Percentiles rank a stretch among this genome's conserved stretches.
These are phyloP conservation scores for Ajuga chamaepitys DNA, from an alignment of 257 asterid species.

Conservation along the genomic window DNA sequence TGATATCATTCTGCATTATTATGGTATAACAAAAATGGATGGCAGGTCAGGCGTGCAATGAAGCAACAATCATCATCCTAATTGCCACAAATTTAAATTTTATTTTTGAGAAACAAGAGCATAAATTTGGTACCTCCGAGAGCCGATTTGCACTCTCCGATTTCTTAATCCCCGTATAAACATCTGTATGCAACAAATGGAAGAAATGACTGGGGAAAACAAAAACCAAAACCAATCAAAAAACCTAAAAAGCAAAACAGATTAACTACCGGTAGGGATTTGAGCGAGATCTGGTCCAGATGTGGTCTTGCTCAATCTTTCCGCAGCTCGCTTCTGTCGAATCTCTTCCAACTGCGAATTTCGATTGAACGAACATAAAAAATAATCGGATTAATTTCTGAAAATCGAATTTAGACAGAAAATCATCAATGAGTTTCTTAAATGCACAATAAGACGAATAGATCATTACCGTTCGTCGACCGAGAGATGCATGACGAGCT, in stretches of 20 bases:
- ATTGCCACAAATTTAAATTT: neutral
- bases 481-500: constrained; percentile 82
- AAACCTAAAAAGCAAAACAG: neutral
- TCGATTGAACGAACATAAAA: neutral
- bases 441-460: neutral
- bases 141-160: constrained; percentile 76
- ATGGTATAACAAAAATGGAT: neutral
- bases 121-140: constrained; percentile 50
- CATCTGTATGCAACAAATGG: constrained; percentile 33
- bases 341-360: constrained; percentile 75
- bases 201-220: neutral
- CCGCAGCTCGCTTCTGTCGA: constrained; percentile 95
- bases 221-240: neutral
- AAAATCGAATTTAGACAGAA: neutral
- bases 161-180: constrained; percentile 46
- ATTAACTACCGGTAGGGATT: constrained; percentile 34
- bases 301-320: constrained; percentile 63
- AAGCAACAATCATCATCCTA: neutral
- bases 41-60: neutral
- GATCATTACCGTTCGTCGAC: constrained; percentile 74
- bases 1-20: constrained; percentile 65
- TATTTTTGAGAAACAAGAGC: neutral
- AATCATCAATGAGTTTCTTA: neutral
- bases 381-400: neutral
- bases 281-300: constrained; percentile 79